Evolutionary conservation across 129 eudicot species (phyloP), one percentile per base, ranked within the genome.

Genomic region (Solidago caesia): DNA sequence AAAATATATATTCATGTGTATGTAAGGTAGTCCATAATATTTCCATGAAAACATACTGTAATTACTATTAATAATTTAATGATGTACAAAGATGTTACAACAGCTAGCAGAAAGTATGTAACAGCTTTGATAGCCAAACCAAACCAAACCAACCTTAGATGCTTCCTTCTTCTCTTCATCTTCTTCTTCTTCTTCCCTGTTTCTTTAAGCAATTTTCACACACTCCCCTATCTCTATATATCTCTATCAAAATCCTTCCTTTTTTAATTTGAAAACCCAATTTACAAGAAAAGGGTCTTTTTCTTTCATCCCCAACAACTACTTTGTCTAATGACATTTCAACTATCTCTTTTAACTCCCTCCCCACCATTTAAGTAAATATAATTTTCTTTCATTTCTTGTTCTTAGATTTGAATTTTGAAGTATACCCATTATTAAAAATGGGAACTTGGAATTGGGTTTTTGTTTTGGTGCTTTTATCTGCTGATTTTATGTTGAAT

Each of bases 161-260:
- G 68, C 67, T 16, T 26, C 66, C 73, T 72, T 39, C 70, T 60
- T 65, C n/a, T 73, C 83, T 72, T 66, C 70, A 21, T 78, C 74
- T 67, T n/a, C 74, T 58, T 67, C 25, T 56, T 13, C 82, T 79
- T 79, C 78, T 48, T 79, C 84, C 81, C 89, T 75, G 86, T 83
- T 63, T 83, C 86, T 86, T 83, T 76, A 86, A 86, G 91, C 91
- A 86, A 83, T 74, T 78, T 67, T 55, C 61, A 63, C 78, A 72
- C 8, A 29, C 76, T 74, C 71, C 64, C 77, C 55, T 72, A 77
- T 58, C 16, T 33, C 46, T 42, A 8, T 70, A 12, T 68, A 16
- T 7, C 8, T 60, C 21, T 64, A 42, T 73, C 72, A 33, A 33
- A 3, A 45, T 13, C 63, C 39, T 15, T 49, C 51, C 65, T n/a